Evolutionary conservation across 179 eudicot species (phyloP), one percentile per base, ranked within the genome.

Genomic region (Nepenthes alata): DNA sequence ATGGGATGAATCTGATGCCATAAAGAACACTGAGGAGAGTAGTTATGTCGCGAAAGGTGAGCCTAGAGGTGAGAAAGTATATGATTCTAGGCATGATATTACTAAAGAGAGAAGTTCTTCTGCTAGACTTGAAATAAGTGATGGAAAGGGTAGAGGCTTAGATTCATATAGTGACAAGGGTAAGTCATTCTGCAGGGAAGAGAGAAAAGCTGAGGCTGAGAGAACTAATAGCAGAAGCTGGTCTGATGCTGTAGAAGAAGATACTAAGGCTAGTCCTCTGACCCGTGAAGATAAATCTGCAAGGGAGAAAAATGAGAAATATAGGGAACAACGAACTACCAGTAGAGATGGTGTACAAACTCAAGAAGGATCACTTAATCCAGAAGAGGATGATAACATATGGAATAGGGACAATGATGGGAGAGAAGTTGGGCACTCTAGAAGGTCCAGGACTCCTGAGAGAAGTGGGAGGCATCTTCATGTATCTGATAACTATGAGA

Each of bases 381-480:
- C 67, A 35, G 89, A 77, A 47, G 87, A 85, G 55, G 88, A 79
- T 72, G 79, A 62, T 6, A 62, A 59, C 64, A 35, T 58, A 35
- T 65, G 62, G 83, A 16, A 34, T 65, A 77, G 75, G 69, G 94
- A 82, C 50, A 74, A 64, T 70, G 69, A 64, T 78, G 76, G 74
- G 61, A 83, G 74, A 74, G 91, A 83, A 9, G 67, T 47, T 53
- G 87, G 75, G 2, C 65, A 62, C 65, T 70, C 86, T 4, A 75
- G 70, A 45, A 74, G 81, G 68, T 77, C 90, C 11, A 75, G 75
- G 67, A 76, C 85, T 49, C 95, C 89, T 57, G 95, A 90, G 73
- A 83, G 72, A 79, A 81, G 72, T 75, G 83, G 75, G 58, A 83
- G 83, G 69, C 77, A 70, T 58, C 75, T 72, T 64, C 74, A 70